A percentile compares a stretch with the other conserved stretches of the same genome.
Conservation (phyloP, 129 eudicot species). For the Tagetes erecta region DNA sequence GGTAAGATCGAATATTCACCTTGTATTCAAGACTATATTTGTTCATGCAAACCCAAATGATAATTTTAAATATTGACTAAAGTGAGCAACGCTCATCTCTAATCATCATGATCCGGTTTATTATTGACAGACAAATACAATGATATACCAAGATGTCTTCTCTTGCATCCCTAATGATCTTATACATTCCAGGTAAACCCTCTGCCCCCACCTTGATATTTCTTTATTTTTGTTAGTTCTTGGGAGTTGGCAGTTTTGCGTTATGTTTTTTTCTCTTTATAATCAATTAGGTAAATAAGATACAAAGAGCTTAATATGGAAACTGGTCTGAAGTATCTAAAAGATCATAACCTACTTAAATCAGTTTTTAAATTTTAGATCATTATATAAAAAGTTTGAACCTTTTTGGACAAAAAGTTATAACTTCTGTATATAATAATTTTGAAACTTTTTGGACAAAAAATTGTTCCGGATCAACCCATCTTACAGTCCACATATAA, state of each 20-base stretch:
- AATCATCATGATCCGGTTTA: slow-evolving; percentile 8
- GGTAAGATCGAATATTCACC: slow-evolving; percentile 37
- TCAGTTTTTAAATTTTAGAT: no score
- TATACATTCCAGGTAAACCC: slow-evolving; percentile 78
- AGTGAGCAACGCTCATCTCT: not conserved
- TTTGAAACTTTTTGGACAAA: not conserved
- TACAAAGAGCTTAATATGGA: not conserved
- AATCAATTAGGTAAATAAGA: not conserved
- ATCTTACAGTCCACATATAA: not conserved
- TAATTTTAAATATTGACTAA: not conserved
- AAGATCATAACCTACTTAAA: not conserved
- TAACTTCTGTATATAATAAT: not conserved
- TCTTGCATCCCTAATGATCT: slow-evolving; percentile 94
- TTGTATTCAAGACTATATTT: not conserved
- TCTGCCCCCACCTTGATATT: not conserved
- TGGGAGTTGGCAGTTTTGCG: not conserved
- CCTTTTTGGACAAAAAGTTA: not conserved
- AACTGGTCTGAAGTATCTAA: not conserved
- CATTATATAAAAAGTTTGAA: no score
- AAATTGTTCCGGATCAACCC: not conserved
- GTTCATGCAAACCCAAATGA: slow-evolving; percentile 10
- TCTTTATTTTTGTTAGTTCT: not conserved
- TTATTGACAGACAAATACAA: slow-evolving; percentile 82
- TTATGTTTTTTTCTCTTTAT: not conserved
- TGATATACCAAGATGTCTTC: slow-evolving; percentile 95